These are phyloP conservation scores for Diplodia intermedia DNA, from an alignment of 2,329 filamentous ascomycete genomes.

Conservation along the genomic window DNA sequence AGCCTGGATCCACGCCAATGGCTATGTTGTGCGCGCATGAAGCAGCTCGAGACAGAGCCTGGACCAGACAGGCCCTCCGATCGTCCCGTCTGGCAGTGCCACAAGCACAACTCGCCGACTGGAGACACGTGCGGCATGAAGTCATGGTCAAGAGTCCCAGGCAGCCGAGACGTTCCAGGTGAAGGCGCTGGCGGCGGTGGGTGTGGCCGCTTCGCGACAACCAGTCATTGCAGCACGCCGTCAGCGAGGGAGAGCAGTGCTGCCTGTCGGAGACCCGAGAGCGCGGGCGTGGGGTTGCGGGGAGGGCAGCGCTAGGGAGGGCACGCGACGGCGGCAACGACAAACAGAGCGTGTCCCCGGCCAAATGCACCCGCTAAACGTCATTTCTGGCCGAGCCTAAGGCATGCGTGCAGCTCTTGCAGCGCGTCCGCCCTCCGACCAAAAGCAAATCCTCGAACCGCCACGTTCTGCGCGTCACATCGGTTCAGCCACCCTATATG, in stretches of 20 bases:
- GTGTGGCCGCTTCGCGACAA: not conserved
- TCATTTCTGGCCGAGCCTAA: constrained; percentile 22
- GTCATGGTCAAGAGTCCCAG: constrained; percentile 13
- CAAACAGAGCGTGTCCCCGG: not conserved
- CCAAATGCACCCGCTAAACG: constrained; percentile 14
- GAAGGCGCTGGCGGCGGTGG: not conserved
- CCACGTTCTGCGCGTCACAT: constrained; percentile 23
- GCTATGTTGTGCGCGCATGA: not conserved
- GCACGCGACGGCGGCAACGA: constrained; percentile 13
- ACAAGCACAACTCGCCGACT: not conserved
- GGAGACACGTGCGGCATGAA: constrained; percentile 4
- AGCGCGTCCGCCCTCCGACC: constrained; percentile 15
- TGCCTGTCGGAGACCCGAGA: not conserved
- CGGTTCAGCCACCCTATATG: constrained; percentile 34
- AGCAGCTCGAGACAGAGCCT: constrained; percentile 3
- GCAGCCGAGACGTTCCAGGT: constrained; percentile 1
- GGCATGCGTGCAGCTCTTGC: constrained; percentile 26
- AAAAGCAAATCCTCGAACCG: constrained; percentile 30
- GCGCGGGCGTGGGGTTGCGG: constrained; percentile 9
- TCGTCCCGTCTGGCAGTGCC: not conserved
- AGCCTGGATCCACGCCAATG: constrained; percentile 7
- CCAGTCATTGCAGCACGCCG: constrained; percentile 11
- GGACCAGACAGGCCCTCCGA: not conserved
- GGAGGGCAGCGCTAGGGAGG: not conserved
- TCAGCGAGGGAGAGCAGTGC: constrained; percentile 7